Evolutionary conservation across 2,329 filamentous ascomycete genomes (phyloP), one percentile per base, ranked within the genome.

Genomic region (Thielaviopsis musarum): DNA sequence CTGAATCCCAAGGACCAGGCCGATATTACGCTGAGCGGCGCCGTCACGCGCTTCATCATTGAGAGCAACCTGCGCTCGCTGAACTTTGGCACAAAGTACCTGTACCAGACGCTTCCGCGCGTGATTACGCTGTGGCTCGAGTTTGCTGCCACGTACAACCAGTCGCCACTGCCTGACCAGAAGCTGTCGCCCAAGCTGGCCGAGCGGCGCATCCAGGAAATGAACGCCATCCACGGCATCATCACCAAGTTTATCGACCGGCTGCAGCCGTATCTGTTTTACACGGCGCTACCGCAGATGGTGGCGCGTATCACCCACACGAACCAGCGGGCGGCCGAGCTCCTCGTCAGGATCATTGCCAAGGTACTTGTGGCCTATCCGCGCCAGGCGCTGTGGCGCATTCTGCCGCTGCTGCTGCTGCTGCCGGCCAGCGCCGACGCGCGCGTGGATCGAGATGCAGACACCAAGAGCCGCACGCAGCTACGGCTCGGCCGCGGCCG

Each of bases 301-400:
- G 87, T 98, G 60, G 93, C 91, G n/a, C 84, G 93, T 34, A 96
- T 99, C 66, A 88, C 87, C 53, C 93, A 98, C 71, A 83, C 85
- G 0, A 88, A 95, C 68, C 71, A 71, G 3, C 80, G 83, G 1
- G 89, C 95, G 1, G 94, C 88, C 71, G 81, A 84, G 61, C 75
- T 87, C 10, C 74, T 99, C 6, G 81, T 84, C 58, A 78, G 79
- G 38, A 91, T 97, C 64, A 90, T 98, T 59, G 74, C 85, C 62
- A 91, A 88, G 68, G 88, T 96, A n/a, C 84, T 95, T 9, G 78
- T 83, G 51, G 77, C 82, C n/a, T 87, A 96, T 69, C 91, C 93
- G 0, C 88, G 88, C 62, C 93, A 98, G 70, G 85, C 91, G 0
- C 71, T 97, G 26, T 99, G 93, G 94, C 87, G 85, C 66, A 73